Conservation (phyloP, 1,284 basidiomycete genomes). For the Apiotrichum domesticum region DNA sequence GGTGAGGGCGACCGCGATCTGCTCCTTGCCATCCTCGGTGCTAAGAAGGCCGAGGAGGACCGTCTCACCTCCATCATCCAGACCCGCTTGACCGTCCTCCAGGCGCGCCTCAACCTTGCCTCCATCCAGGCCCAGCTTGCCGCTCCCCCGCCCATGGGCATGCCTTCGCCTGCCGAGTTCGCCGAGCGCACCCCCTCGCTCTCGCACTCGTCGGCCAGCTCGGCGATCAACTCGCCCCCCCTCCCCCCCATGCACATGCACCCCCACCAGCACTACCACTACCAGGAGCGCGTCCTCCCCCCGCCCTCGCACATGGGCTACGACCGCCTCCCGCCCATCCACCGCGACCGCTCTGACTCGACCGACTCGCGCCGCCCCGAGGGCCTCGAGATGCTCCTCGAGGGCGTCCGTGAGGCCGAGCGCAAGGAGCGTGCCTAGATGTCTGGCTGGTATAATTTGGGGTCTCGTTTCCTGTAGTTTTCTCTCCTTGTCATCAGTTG, state of each 20-base stretch:
- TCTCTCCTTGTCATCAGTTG: not conserved
- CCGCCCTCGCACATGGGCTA: constrained; percentile 8
- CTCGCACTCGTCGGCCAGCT: constrained; percentile 1
- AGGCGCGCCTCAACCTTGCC: constrained; percentile 33
- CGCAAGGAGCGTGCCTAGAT: constrained; percentile 14
- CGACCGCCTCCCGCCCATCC: constrained; percentile 1
- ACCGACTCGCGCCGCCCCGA: not conserved
- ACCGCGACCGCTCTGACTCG: constrained; percentile 6
- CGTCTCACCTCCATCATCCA: constrained; percentile 43
- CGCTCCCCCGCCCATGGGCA: not conserved
- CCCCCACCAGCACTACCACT: not conserved
- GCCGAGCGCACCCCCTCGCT: constrained; percentile 13
- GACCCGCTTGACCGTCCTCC: constrained; percentile 42
- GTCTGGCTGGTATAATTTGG: not conserved
- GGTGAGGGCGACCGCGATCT: constrained; percentile 85
- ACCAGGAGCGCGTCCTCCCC: constrained; percentile 9
- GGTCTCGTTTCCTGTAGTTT: not conserved
- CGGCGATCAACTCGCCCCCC: not conserved
- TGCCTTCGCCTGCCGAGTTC: not conserved
- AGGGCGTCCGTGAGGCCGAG: constrained; percentile 21
- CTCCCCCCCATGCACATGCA: not conserved
- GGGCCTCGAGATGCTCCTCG: constrained; percentile 22
- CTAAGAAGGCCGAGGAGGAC: constrained; percentile 79
- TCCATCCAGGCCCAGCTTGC: constrained; percentile 17
- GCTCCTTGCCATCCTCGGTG: constrained; percentile 77